A percentile compares a stretch with the other conserved stretches of the same genome.
These are phyloP conservation scores for Tricholoma saponaceum DNA, from an alignment of 768 basidiomycete species.

Conservation along the genomic window DNA sequence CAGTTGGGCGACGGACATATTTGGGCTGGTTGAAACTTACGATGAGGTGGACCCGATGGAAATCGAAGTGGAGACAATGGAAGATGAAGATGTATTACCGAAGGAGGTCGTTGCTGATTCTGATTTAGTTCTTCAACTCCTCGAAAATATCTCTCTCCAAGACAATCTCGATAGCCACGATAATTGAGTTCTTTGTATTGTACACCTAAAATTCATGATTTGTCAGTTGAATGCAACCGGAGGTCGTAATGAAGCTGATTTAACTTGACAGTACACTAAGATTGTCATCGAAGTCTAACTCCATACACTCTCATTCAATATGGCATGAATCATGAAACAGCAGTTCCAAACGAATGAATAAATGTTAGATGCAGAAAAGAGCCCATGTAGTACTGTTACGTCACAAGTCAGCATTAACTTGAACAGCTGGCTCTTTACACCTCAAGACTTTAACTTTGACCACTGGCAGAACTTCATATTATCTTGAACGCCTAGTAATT, in stretches of 20 bases:
- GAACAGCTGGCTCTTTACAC: neutral
- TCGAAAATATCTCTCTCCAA: neutral
- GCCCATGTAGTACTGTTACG: neutral
- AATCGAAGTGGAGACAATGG: neutral
- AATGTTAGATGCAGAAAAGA: neutral
- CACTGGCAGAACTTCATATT: too few relatives aligned
- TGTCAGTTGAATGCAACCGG: neutral
- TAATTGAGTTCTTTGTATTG: neutral
- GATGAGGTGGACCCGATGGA: neutral
- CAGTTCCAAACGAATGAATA: neutral
- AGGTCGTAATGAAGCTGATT: too few relatives aligned
- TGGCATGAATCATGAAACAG: neutral
- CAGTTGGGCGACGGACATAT: neutral
- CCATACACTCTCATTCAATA: neutral
- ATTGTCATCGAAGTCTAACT: neutral
- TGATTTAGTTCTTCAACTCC: neutral
- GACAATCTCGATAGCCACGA: neutral
- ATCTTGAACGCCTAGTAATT: neutral
- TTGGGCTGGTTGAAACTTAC: neutral
- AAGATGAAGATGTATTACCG: neutral
- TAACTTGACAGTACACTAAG: neutral
- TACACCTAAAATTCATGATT: neutral
- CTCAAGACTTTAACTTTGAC: neutral
- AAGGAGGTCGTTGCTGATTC: neutral
- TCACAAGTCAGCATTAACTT: neutral